Percentiles rank a stretch among this genome's conserved stretches.
Conservation (phyloP, 139 green algal genomes). For the Micractinium sp. region DNA sequence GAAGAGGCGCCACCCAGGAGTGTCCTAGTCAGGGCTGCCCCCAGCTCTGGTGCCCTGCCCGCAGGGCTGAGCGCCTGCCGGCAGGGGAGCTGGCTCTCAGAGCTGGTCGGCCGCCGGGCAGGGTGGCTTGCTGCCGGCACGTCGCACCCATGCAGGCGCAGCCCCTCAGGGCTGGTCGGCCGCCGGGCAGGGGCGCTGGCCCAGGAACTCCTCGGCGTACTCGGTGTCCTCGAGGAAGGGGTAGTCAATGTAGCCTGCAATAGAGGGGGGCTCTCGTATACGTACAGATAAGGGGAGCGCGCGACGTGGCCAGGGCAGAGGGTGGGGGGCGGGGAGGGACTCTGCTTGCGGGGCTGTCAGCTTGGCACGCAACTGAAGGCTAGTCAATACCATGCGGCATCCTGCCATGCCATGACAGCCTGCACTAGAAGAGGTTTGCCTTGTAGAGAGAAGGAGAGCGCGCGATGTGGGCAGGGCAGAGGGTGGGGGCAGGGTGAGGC, state of each 20-base stretch:
- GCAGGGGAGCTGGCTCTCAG: no score
- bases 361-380: no score
- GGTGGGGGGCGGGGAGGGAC: no score
- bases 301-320: not conserved
- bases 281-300: not conserved
- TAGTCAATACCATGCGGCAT: conserved; percentile 81
- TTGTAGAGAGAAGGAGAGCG: not conserved
- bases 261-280: not conserved
- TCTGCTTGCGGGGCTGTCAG: no score
- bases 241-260: conserved; percentile 77
- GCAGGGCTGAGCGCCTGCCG: no score
- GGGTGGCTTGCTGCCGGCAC: no score
- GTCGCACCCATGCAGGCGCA: no score
- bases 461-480: not conserved
- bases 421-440: not conserved
- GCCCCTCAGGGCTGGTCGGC: not conserved
- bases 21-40: no score
- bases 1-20: no score
- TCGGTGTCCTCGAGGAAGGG: conserved; percentile 62
- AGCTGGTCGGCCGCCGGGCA: no score
- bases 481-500: not conserved
- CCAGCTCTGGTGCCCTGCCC: no score
- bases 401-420: conserved; percentile 20
- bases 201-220: not conserved
- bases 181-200: not conserved